Conservation (phyloP, 257 asterid species). For the Salvia miltiorrhiza region DNA sequence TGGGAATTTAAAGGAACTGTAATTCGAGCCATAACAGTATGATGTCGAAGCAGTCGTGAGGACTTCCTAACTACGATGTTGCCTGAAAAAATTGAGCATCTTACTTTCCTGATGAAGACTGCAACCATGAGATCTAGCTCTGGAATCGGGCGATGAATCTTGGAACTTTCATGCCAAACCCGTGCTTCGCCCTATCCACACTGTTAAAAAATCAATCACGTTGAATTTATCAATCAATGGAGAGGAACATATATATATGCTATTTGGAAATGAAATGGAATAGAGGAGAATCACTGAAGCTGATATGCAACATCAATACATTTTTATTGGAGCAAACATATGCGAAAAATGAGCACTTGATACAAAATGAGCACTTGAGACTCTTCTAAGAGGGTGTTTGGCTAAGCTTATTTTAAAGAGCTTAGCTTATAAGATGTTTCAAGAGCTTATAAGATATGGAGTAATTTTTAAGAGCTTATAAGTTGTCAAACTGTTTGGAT, state of each 20-base stretch:
- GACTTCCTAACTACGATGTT: not conserved
- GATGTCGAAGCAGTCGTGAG: not conserved
- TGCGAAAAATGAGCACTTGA: not conserved
- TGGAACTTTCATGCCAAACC: conserved; percentile 93
- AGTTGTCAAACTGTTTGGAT: no score
- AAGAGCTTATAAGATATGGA: no score
- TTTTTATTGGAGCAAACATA: not conserved
- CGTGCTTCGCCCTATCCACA: conserved; percentile 71
- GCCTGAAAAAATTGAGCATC: not conserved
- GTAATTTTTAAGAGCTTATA: no score
- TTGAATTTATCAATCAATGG: not conserved
- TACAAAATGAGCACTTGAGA: no score
- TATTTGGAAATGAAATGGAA: not conserved
- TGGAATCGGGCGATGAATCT: conserved; percentile 36
- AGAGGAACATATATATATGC: not conserved
- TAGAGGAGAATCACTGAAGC: not conserved
- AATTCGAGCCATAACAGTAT: not conserved
- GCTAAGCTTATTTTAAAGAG: no score
- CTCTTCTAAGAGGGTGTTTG: no score
- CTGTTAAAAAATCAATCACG: conserved; percentile 44
- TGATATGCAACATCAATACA: not conserved
- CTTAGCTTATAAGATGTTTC: no score
- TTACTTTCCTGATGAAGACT: not conserved
- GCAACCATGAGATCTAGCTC: conserved; percentile 26
- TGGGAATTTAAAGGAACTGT: no score